Conservation (phyloP, 768 basidiomycete species). For the Termitomyces sp. region DNA sequence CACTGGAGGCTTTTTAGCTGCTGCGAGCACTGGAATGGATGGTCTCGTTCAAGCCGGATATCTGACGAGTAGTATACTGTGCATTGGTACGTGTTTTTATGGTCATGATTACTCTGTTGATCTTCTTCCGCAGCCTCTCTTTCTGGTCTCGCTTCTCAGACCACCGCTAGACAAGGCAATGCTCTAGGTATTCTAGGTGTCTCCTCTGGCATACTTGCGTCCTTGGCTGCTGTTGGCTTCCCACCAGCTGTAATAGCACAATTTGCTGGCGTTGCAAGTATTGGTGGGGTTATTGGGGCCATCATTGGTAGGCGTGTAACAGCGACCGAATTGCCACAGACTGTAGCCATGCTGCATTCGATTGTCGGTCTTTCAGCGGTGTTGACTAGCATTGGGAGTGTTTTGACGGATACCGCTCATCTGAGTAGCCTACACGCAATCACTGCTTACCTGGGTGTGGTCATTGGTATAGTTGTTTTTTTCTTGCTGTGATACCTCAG, state of each 20-base stretch:
- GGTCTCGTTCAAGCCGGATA: conserved; percentile 90
- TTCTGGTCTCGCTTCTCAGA: conserved; percentile 75
- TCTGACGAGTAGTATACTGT: conserved; percentile 79
- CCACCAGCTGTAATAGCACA: conserved; percentile 69
- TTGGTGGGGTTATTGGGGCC: conserved; percentile 70
- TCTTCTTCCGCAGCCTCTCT: conserved; percentile 53
- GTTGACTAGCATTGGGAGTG: conserved; percentile 80
- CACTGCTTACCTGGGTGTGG: conserved; percentile 82
- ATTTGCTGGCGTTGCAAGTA: conserved; percentile 70
- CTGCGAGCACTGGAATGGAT: conserved; percentile 80
- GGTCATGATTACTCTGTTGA: neutral
- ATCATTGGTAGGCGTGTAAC: conserved; percentile 81
- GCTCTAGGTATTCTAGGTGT: conserved; percentile 86
- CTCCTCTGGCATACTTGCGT: conserved; percentile 74
- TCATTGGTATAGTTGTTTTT: conserved; percentile 55
- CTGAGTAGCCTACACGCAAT: conserved; percentile 71
- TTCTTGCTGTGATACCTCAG: neutral
- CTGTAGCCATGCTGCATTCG: conserved; percentile 73
- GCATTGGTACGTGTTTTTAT: conserved; percentile 53
- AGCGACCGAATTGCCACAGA: conserved; percentile 85
- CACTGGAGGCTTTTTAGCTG: conserved; percentile 77
- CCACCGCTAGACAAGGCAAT: conserved; percentile 86
- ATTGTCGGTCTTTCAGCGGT: conserved; percentile 91
- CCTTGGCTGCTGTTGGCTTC: conserved; percentile 82
- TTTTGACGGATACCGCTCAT: conserved; percentile 68